Evolutionary conservation across 495 filamentous ascomycete species (phyloP).

Genomic region (Talaromyces adpressus): DNA sequence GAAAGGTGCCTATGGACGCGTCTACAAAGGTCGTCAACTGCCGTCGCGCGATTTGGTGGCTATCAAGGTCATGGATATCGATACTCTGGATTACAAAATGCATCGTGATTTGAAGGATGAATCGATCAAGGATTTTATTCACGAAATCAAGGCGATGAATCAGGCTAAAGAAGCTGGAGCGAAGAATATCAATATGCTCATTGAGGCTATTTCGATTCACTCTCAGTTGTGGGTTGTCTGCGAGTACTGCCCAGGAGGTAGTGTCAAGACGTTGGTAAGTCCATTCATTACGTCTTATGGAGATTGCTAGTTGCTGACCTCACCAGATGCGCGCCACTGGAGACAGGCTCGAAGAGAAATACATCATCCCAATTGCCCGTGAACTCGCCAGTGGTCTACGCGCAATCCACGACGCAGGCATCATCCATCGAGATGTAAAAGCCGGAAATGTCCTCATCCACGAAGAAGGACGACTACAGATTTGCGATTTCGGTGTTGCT

Average conservation of each 20-base stretch:
- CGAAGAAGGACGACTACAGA: slow-evolving; percentile 77
- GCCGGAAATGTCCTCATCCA: slow-evolving; percentile 86
- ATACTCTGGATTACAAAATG: slow-evolving; percentile 66
- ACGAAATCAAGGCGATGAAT: slow-evolving; percentile 82
- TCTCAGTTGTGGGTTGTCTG: slow-evolving; percentile 91
- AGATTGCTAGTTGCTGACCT: too few species aligned
- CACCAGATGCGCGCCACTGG: slow-evolving; percentile 53
- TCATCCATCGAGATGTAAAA: slow-evolving; percentile 96
- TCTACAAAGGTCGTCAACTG: slow-evolving; percentile 70
- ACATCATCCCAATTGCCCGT: slow-evolving; percentile 80
- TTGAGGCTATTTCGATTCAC: slow-evolving; percentile 80
- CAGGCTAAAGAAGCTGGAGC: slow-evolving; percentile 77
- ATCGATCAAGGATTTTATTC: slow-evolving; percentile 76
- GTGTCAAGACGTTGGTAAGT: slow-evolving; percentile 78
- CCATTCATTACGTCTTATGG: too few species aligned
- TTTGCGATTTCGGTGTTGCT: slow-evolving; percentile 95
- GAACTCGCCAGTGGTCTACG: slow-evolving; percentile 79
- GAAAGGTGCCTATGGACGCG: slow-evolving; percentile 91
- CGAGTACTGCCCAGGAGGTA: slow-evolving; percentile 92
- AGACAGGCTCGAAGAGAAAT: slow-evolving; percentile 74
- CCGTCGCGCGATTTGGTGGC: slow-evolving; percentile 65
- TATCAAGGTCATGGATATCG: slow-evolving; percentile 94
- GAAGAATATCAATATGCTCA: slow-evolving; percentile 83
- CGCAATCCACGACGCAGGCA: slow-evolving; percentile 83
- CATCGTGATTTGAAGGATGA: slow-evolving; percentile 67